These are phyloP conservation scores for Mycena galopus DNA, from an alignment of 768 basidiomycete species.

Conservation along the genomic window DNA sequence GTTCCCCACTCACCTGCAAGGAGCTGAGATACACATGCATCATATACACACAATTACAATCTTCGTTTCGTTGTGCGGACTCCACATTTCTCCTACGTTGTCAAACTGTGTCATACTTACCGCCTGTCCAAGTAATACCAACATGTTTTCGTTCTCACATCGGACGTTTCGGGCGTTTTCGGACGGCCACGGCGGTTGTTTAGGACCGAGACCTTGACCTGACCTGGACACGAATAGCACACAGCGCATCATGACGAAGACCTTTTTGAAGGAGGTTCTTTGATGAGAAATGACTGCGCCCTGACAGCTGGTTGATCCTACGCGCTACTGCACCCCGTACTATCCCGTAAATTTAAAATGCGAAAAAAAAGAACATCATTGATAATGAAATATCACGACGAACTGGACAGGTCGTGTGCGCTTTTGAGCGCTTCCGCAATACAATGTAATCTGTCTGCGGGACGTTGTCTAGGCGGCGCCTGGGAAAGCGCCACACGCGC, in stretches of 20 bases:
- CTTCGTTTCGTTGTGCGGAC: slow-evolving; percentile 15
- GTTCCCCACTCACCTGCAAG: slow-evolving; percentile 7
- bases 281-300: not conserved
- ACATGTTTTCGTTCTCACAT: not conserved
- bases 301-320: slow-evolving; percentile 7
- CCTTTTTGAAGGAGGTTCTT: not conserved
- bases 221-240: not conserved
- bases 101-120: slow-evolving; percentile 5
- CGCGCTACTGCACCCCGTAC: not conserved
- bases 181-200: not conserved
- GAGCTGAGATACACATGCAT: slow-evolving; percentile 31
- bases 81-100: not conserved
- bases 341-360: not conserved
- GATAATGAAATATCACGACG: not conserved
- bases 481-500: slow-evolving; percentile 3
- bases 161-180: not conserved
- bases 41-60: slow-evolving; percentile 23
- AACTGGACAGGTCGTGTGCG: not conserved
- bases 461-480: not conserved
- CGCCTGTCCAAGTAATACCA: slow-evolving; percentile 13
- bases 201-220: not conserved
- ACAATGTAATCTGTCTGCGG: not conserved
- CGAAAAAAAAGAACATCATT: not conserved
- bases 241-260: slow-evolving; percentile 4
- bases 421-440: not conserved